A percentile compares a stretch with the other conserved stretches of the same genome.
Evolutionary conservation across 345 rosid genomes (phyloP).

Genomic region (Populus nigra): DNA sequence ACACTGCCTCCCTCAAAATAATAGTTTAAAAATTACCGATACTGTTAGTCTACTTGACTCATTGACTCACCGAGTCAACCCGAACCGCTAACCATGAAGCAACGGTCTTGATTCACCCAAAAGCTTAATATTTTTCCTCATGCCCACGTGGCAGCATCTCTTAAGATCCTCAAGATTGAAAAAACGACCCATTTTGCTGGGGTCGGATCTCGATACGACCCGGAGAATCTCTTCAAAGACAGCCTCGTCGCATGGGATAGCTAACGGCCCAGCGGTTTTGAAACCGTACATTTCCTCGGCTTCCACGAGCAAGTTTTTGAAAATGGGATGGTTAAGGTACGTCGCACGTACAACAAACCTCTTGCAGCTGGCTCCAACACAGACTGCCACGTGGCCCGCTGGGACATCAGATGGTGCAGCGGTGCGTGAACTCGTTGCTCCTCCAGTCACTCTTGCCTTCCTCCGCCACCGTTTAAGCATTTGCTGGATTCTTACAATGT

Average conservation of each 20-base stretch:
- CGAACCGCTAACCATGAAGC: slow-evolving; percentile 38
- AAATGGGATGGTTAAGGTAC: slow-evolving; percentile 81
- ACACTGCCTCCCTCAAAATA: background rate
- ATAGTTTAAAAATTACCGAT: background rate
- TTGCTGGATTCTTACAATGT: slow-evolving; percentile 71
- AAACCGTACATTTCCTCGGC: slow-evolving; percentile 94
- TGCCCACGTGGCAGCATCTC: slow-evolving; percentile 54
- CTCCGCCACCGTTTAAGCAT: slow-evolving; percentile 76
- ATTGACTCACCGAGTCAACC: slow-evolving; percentile 25
- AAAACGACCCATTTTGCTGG: slow-evolving; percentile 21
- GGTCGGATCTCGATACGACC: slow-evolving; percentile 40
- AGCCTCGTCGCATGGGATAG: slow-evolving; percentile 80
- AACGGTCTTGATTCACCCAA: slow-evolving; percentile 59
- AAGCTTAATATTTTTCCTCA: slow-evolving; percentile 23
- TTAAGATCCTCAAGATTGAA: slow-evolving; percentile 44
- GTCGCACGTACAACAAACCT: slow-evolving; percentile 72
- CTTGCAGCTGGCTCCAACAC: slow-evolving; percentile 53
- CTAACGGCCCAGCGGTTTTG: slow-evolving; percentile 58
- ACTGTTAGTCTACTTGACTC: slow-evolving; percentile 12
- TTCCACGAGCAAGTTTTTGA: slow-evolving; percentile 52
- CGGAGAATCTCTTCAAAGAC: slow-evolving; percentile 69
- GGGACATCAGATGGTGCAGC: slow-evolving; percentile 62
- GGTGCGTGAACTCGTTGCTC: background rate
- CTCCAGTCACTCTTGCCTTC: slow-evolving; percentile 50
- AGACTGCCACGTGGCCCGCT: slow-evolving; percentile 75